Conservation (phyloP, 768 basidiomycete genomes). For the Neoboletus brunneissimus region DNA sequence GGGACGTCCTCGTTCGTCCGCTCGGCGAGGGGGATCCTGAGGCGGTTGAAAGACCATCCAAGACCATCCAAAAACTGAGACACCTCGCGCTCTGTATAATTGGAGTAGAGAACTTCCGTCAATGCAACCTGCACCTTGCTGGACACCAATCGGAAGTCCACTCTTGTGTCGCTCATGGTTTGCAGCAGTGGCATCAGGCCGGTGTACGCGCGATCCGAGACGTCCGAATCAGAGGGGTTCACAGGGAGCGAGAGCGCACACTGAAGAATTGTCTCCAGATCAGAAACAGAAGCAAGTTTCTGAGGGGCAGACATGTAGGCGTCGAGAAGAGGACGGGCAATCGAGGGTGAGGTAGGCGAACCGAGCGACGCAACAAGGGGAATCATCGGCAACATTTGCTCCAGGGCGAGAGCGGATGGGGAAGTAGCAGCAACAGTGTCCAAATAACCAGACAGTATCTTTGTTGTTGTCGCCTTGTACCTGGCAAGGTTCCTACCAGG, state of each 20-base stretch:
- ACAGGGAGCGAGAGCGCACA: slow-evolving; percentile 35
- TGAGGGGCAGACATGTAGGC: slow-evolving; percentile 42
- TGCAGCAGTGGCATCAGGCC: slow-evolving; percentile 44
- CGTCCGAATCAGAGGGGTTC: slow-evolving; percentile 5
- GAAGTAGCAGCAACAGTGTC: slow-evolving; percentile 6
- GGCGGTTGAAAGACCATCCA: slow-evolving; percentile 14
- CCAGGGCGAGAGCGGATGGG: neutral
- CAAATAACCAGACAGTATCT: slow-evolving; percentile 20
- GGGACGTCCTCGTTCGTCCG: slow-evolving; percentile 9
- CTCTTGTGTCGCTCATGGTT: slow-evolving; percentile 34
- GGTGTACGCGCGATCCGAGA: slow-evolving; percentile 32
- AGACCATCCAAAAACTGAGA: slow-evolving; percentile 24
- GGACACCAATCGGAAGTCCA: slow-evolving; percentile 30
- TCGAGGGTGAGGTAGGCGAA: slow-evolving; percentile 32
- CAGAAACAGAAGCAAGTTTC: slow-evolving; percentile 33
- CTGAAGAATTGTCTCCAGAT: slow-evolving; percentile 46
- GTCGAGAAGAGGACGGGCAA: slow-evolving; percentile 42
- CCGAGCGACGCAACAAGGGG: slow-evolving; percentile 35
- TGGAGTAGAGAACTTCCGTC: slow-evolving; percentile 27
- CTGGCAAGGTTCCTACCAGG: slow-evolving; percentile 14
- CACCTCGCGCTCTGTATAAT: slow-evolving; percentile 17
- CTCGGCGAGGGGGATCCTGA: slow-evolving; percentile 21
- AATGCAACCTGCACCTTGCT: slow-evolving; percentile 18
- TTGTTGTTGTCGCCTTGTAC: slow-evolving; percentile 12
- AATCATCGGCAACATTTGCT: slow-evolving; percentile 16